Evolutionary conservation across 2,329 filamentous ascomycete species (phyloP).

Genomic region (Clarireedia monteithiana): DNA sequence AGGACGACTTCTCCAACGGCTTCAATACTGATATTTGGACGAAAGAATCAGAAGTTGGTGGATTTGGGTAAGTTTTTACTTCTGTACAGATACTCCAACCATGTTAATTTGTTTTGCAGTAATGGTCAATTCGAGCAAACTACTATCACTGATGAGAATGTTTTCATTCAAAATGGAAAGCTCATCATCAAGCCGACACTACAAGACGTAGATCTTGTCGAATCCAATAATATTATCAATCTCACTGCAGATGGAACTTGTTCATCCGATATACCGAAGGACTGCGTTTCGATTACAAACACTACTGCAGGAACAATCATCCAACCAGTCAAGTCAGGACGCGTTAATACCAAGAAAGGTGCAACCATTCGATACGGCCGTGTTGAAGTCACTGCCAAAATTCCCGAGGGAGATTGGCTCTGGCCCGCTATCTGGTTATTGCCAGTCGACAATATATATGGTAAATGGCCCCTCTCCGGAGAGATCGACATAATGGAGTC

Average conservation of each 20-base stretch:
- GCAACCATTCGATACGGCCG: slow-evolving; percentile 72
- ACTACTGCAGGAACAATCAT: slow-evolving; percentile 69
- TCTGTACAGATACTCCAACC: slow-evolving; percentile 30
- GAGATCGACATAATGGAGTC: slow-evolving; percentile 80
- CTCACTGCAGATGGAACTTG: slow-evolving; percentile 59
- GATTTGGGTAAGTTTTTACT: slow-evolving; percentile 46
- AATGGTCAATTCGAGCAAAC: slow-evolving; percentile 79
- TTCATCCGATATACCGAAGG: slow-evolving; percentile 48
- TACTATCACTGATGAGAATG: slow-evolving; percentile 63
- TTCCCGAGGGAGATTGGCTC: slow-evolving; percentile 75
- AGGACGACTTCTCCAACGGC: slow-evolving; percentile 42
- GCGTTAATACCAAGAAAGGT: slow-evolving; percentile 66
- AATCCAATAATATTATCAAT: slow-evolving; percentile 60
- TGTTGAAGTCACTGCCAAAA: slow-evolving; percentile 69
- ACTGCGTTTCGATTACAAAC: slow-evolving; percentile 68
- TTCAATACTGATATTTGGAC: slow-evolving; percentile 45
- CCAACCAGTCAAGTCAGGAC: slow-evolving; percentile 69
- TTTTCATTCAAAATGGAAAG: slow-evolving; percentile 60
- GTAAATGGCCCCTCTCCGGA: slow-evolving; percentile 69
- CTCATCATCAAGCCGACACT: slow-evolving; percentile 73
- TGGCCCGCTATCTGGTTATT: slow-evolving; percentile 94
- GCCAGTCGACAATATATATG: slow-evolving; percentile 64
- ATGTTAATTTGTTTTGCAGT: slow-evolving; percentile 32
- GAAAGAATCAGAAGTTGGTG: slow-evolving; percentile 39
- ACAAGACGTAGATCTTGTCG: slow-evolving; percentile 59